Evolutionary conservation across 1,284 basidiomycete genomes (phyloP), one percentile per base, ranked within the genome.

Genomic region (Ustilago curta): DNA sequence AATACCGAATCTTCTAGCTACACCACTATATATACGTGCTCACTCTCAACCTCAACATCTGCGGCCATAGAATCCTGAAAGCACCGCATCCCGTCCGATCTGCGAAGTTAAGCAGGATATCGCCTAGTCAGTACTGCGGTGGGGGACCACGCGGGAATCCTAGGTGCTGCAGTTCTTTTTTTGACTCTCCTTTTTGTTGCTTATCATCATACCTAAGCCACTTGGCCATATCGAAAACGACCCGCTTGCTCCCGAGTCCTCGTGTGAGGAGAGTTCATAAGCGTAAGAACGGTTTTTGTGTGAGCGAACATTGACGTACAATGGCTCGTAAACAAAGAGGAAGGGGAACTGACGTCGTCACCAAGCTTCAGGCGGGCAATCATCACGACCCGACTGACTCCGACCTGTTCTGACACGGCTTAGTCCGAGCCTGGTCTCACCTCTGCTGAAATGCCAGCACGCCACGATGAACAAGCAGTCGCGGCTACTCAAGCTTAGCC

Each of bases 81-180:
- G 88, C 89, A 91, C 90, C 88, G 89, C 90, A 91, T 91, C 90
- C 90, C 88, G 89, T 91, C 90, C 85, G 90, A 91, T 91, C 90
- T 91, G 90, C 88, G 89, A 88, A 91, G 90, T 90, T 90, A 91
- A 91, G 88, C 89, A 87, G 88, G 88, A 89, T 91, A 88, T 90
- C 89, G 90, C 89, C 88, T 86, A 90, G 90, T 90, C 90, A 91
- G 90, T 91, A 91, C 90, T 90, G 91, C 88, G 90, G 90, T 91
- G 90, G 90, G 90, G 90, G 90, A 91, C 90, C 90, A 91, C 89
- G 88, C 88, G 89, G 89, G 90, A 91, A 91, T 91, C 90, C 90
- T 90, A 87, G 89, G 89, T 90, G 90, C 89, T 89, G 90, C 90
- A 89, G 89, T 90, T 90, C 35, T 14, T 37, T 37, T 11, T 37